Conservation (phyloP, 768 basidiomycete species). For the Russula dissimulans region DNA sequence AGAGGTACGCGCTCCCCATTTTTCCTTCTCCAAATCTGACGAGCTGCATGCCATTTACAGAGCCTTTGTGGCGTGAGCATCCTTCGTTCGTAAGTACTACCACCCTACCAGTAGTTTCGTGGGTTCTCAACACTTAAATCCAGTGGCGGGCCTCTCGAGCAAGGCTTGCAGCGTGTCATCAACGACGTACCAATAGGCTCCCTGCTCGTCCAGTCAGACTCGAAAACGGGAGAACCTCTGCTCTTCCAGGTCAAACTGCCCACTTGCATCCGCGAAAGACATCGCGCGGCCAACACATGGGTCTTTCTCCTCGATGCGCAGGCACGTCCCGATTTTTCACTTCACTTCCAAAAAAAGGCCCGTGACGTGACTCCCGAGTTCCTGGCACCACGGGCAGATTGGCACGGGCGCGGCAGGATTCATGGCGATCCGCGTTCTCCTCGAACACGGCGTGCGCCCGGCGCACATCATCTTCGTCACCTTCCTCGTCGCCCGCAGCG, state of each 20-base stretch:
- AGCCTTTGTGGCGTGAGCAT: constrained; percentile 84
- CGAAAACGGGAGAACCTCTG: constrained; percentile 76
- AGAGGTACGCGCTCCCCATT: constrained; percentile 33
- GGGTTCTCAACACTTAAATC: background rate
- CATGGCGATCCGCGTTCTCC: constrained; percentile 88
- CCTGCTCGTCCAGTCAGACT: constrained; percentile 83
- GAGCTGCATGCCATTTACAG: constrained; percentile 28
- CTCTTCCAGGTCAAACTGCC: constrained; percentile 80
- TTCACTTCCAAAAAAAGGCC: too few species aligned
- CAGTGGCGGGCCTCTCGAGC: constrained; percentile 85
- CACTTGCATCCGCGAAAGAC: constrained; percentile 52
- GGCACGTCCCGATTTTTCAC: constrained; percentile 29
- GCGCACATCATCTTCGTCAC: constrained; percentile 84
- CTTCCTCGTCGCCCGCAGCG: constrained; percentile 76
- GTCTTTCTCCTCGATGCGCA: constrained; percentile 90
- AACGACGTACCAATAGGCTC: constrained; percentile 83
- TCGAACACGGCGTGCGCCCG: constrained; percentile 86
- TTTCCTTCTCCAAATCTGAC: background rate
- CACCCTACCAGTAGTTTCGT: background rate
- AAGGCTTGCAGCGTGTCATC: constrained; percentile 82
- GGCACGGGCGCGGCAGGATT: constrained; percentile 89
- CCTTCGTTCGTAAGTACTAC: constrained; percentile 61
- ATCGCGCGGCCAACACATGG: constrained; percentile 57
- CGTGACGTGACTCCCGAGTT: too few species aligned
- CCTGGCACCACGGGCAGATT: constrained; percentile 42